phyloP scores from a whole-genome alignment of 176 grass and related monocot genomes.

The Thinopyrum elongatum region DNA sequence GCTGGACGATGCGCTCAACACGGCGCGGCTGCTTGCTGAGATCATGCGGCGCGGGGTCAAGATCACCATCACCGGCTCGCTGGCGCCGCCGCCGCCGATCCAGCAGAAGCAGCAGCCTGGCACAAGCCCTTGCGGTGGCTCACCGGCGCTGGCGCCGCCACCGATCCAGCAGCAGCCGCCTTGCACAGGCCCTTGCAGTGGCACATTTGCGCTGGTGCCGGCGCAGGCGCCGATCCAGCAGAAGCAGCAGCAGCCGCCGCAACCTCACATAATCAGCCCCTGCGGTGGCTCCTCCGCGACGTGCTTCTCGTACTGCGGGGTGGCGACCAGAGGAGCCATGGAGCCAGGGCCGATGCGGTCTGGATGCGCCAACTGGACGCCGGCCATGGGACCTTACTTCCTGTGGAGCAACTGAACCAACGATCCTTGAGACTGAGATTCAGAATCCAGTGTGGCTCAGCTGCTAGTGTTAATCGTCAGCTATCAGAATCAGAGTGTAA shows the following conservation, averaged over 20 bases:
- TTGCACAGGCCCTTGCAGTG: too few relatives aligned
- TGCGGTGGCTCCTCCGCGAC: not conserved
- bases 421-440: not conserved
- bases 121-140: not conserved
- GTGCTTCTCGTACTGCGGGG: not conserved
- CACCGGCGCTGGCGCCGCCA: too few relatives aligned
- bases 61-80: too few relatives aligned
- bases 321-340: not conserved
- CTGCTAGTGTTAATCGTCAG: too few relatives aligned
- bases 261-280: not conserved
- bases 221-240: too few relatives aligned
- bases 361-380: not conserved
- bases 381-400: not conserved
- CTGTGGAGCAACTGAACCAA: not conserved
- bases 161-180: too few relatives aligned
- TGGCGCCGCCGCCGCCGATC: not conserved
- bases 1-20: too few relatives aligned
- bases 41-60: too few relatives aligned
- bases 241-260: too few relatives aligned
- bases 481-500: too few relatives aligned
- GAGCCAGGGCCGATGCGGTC: not conserved
- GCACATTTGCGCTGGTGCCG: too few relatives aligned
- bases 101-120: not conserved
- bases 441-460: not conserved
- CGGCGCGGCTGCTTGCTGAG: too few relatives aligned